Base-by-base conservation (phyloP, 1,284 basidiomycete species). In the Phellopilus nigrolimitatus region DNA sequence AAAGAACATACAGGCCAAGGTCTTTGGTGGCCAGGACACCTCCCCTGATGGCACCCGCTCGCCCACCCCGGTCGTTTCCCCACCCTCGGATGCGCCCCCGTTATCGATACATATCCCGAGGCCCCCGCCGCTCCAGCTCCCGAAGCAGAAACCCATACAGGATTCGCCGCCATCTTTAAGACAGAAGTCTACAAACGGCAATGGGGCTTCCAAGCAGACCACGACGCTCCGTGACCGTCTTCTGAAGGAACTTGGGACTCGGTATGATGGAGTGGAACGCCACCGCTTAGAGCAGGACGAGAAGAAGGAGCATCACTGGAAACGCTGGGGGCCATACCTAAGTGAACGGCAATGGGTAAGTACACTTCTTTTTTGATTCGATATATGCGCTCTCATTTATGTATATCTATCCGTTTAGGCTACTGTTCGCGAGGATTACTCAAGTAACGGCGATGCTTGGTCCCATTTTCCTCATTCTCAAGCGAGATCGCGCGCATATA, bases 391-490 rank as follows among this genome's bases (percentile, higher is more conserved):
- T 31, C 25, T 9, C 15, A 47, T 36, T 42, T 22, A 17, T 3
- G 8, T 39, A 1, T 27, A 28, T 41, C 40, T 57, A 37, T 49
- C 25, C 15, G 25, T 27, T 54, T 53, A 95, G 92, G 94, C 93
- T 27, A 97, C 95, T 19, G 95, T 99, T 34, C 85, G 95, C 57
- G 95, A 99, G 68, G 95, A 99, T 68, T 99, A 99, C 71, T 97
- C 94, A 40, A 84, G 77, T 30, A 88, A 97, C 66, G 95, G 95
- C 49, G 92, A 99, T 66, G 95, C 95, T 6, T 99, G 95, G 95
- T 88, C 84, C 59, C 92, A 95, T 65, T 99, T 99, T 69, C 93
- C 94, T 36, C 97, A 98, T 68, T 91, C 93, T 57, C 91, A 95
- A 60, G 88, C 95, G 3, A 83, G 94, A 57, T 95, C 91, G 56